These are phyloP conservation scores for Tetragonia tetragonoides DNA, from an alignment of 148 eudicot species.

Conservation along the genomic window DNA sequence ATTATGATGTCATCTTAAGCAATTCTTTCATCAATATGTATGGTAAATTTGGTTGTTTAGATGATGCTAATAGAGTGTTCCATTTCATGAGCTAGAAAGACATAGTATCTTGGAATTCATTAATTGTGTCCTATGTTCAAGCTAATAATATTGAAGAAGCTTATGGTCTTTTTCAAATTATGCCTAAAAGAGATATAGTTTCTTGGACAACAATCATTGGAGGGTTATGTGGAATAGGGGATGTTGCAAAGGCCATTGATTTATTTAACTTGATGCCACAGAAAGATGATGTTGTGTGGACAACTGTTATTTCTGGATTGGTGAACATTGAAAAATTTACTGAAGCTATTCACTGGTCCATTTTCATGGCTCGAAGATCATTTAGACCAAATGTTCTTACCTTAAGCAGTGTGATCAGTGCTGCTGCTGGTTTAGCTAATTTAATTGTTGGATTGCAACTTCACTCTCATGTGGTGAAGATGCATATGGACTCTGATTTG, in stretches of 20 bases:
- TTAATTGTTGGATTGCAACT: constrained; percentile 50
- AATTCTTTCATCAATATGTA: constrained; percentile 59
- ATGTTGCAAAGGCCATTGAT: constrained; percentile 34
- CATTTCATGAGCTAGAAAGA: constrained; percentile 37
- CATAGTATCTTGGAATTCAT: constrained; percentile 49
- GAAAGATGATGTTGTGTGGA: constrained; percentile 62
- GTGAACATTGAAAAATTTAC: constrained; percentile 38
- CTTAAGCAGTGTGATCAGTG: constrained; percentile 52
- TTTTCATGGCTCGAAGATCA: constrained; percentile 39
- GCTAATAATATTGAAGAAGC: constrained; percentile 41
- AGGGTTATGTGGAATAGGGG: constrained; percentile 46
- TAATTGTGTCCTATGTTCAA: constrained; percentile 44
- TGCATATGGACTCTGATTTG: constrained; percentile 37
- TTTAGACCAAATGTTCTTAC: constrained; percentile 52
- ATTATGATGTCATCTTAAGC: constrained; percentile 41
- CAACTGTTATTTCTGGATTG: constrained; percentile 64
- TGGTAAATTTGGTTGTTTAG: constrained; percentile 44
- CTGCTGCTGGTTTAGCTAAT: constrained; percentile 50
- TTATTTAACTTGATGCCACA: constrained; percentile 47
- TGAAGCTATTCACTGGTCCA: constrained; percentile 49
- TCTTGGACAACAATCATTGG: constrained; percentile 67
- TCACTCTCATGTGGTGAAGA: constrained; percentile 44
- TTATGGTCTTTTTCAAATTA: constrained; percentile 33
- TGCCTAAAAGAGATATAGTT: constrained; percentile 46
- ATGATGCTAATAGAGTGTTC: constrained; percentile 41